Conservation (phyloP, 1,284 basidiomycete species). For the Melampsora americana region DNA sequence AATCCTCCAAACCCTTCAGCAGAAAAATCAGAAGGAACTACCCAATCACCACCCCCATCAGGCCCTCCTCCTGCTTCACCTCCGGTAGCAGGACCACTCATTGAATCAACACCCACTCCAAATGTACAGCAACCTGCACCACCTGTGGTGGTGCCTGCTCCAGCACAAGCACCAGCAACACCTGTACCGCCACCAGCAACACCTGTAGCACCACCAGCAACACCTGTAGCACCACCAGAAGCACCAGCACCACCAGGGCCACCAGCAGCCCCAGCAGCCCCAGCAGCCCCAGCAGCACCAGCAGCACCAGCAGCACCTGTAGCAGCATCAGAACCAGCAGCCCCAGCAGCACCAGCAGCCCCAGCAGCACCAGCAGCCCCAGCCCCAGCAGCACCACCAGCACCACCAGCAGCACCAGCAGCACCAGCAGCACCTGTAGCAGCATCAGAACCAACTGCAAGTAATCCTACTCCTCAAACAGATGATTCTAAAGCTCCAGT, state of each 20-base stretch:
- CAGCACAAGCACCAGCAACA: background rate
- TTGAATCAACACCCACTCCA: no score
- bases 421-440: background rate
- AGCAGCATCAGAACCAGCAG: background rate
- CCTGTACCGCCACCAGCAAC: background rate
- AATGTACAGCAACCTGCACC: no score
- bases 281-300: background rate
- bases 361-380: no score
- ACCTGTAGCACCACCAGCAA: no score
- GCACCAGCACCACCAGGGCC: background rate
- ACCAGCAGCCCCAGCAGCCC: background rate
- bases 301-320: no score
- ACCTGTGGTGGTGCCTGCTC: background rate
- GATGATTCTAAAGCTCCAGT: no score
- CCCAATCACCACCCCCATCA: no score
- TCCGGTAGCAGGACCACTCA: no score
- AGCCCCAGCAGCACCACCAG: background rate
- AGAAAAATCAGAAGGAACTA: no score
- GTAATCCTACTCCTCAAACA: no score
- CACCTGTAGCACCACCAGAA: background rate
- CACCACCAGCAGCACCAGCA: background rate
- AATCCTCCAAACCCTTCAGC: no score
- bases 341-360: background rate
- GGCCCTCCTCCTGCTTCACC: no score
- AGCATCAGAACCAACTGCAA: conserved; percentile 12